Conservation (phyloP, 768 basidiomycete species). For the Serpula lacrymans region DNA sequence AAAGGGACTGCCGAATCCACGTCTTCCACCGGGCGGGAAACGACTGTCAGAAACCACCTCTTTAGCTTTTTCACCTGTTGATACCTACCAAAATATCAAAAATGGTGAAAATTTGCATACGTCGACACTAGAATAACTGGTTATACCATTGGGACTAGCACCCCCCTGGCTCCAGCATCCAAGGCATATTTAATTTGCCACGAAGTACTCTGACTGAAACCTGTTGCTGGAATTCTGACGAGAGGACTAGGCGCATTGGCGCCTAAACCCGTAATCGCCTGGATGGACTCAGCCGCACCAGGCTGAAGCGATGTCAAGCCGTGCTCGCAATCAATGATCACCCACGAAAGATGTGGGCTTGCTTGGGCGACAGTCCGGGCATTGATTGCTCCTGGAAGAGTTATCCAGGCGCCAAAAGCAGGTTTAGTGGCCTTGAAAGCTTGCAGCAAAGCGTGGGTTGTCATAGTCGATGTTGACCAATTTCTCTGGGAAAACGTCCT, state of each 20-base stretch:
- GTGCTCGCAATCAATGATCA: conserved; percentile 68
- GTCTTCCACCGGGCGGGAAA: conserved; percentile 59
- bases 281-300: conserved; percentile 52
- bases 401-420: conserved; percentile 68
- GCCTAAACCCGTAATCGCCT: conserved; percentile 48
- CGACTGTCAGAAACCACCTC: conserved; percentile 55
- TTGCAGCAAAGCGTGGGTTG: conserved; percentile 50
- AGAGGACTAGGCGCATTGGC: conserved; percentile 47
- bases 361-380: conserved; percentile 58
- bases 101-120: neutral
- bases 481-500: neutral
- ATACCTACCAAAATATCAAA: conserved; percentile 37
- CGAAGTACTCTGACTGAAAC: conserved; percentile 47
- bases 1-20: conserved; percentile 66
- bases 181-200: conserved; percentile 75
- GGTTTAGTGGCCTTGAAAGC: conserved; percentile 54
- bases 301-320: conserved; percentile 55
- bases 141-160: conserved; percentile 65
- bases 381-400: conserved; percentile 53
- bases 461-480: conserved; percentile 39
- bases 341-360: conserved; percentile 56
- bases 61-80: conserved; percentile 51
- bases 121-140: neutral
- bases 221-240: conserved; percentile 65
- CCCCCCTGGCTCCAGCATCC: conserved; percentile 62